A percentile compares a stretch with the other conserved stretches of the same genome.
Evolutionary conservation across 179 eudicot species (phyloP).

Genomic region (Heliamphora pulchella): DNA sequence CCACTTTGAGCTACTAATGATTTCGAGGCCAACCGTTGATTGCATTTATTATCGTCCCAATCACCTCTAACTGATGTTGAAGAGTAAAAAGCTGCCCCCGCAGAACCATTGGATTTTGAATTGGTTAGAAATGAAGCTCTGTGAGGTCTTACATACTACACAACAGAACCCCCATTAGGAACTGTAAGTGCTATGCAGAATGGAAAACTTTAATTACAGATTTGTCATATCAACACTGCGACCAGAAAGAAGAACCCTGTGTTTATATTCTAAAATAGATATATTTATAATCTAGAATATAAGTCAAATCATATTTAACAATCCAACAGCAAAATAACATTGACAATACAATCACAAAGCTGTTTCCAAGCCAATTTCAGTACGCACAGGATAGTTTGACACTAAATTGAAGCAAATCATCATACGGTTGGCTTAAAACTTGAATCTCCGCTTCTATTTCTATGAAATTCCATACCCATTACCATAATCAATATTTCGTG

Average conservation of each 20-base stretch:
- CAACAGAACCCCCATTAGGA: conserved; percentile 14
- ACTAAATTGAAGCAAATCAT: not conserved
- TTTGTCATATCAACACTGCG: too few relatives aligned
- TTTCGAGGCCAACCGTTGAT: conserved; percentile 19
- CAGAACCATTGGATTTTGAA: conserved; percentile 19
- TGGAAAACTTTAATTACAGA: not conserved
- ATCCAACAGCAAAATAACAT: not conserved
- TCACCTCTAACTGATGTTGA: conserved; percentile 20
- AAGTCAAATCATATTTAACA: not conserved
- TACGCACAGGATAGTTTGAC: not conserved
- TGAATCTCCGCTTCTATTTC: not conserved
- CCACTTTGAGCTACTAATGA: conserved; percentile 29
- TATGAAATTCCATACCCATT: not conserved
- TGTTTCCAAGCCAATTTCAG: not conserved
- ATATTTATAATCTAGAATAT: not conserved
- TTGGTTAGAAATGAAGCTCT: conserved; percentile 20
- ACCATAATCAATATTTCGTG: not conserved
- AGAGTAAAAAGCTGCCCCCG: conserved; percentile 16
- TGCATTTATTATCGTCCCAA: conserved; percentile 26
- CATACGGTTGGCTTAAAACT: not conserved
- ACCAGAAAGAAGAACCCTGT: not conserved
- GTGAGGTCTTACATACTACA: conserved; percentile 29
- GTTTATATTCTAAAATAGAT: not conserved
- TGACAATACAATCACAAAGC: not conserved
- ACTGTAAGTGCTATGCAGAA: not conserved